Evolutionary conservation across 352 stramenopile genomes (phyloP).

Genomic region (Plasmopara muralis): DNA sequence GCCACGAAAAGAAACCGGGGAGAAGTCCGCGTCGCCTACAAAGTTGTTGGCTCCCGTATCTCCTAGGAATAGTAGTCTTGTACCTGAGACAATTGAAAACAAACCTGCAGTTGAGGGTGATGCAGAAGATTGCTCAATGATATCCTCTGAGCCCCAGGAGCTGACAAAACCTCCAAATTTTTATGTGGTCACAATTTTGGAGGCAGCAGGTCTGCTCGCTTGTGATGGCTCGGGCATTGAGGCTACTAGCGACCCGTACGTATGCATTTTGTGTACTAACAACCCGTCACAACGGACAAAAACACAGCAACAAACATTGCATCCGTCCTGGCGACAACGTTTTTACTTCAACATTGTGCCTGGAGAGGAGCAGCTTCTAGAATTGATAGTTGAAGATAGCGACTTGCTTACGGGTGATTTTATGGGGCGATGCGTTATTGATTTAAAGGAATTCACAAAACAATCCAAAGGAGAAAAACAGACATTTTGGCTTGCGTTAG

Average conservation of each 20-base stretch:
- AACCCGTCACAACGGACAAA: slow-evolving; percentile 57
- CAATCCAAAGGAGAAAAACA: slow-evolving; percentile 43
- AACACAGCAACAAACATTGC: slow-evolving; percentile 54
- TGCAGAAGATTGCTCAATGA: not conserved
- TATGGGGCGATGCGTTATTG: slow-evolving; percentile 59
- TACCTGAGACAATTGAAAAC: slow-evolving; percentile 6
- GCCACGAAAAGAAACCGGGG: slow-evolving; percentile 3
- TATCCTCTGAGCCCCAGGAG: slow-evolving; percentile 2
- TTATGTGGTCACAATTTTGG: slow-evolving; percentile 60
- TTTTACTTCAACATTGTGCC: slow-evolving; percentile 59
- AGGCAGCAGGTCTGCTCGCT: slow-evolving; percentile 45
- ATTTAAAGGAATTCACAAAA: slow-evolving; percentile 52
- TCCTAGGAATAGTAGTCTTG: not conserved
- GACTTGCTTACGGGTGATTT: slow-evolving; percentile 69
- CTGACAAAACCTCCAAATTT: slow-evolving; percentile 34
- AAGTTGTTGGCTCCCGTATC: slow-evolving; percentile 5
- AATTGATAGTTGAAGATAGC: slow-evolving; percentile 54
- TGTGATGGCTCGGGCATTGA: slow-evolving; percentile 48
- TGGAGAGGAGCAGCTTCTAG: slow-evolving; percentile 38
- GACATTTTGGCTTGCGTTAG: slow-evolving; percentile 61
- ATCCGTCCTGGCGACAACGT: slow-evolving; percentile 56
- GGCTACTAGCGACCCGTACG: slow-evolving; percentile 62
- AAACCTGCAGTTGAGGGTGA: slow-evolving; percentile 3
- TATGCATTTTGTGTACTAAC: slow-evolving; percentile 47
- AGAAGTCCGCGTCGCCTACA: slow-evolving; percentile 6